Percentiles rank a stretch among this genome's conserved stretches.
These are phyloP conservation scores for Coemansia sp. DNA, from an alignment of 371 early-diverging fungal genomes.

Conservation along the genomic window DNA sequence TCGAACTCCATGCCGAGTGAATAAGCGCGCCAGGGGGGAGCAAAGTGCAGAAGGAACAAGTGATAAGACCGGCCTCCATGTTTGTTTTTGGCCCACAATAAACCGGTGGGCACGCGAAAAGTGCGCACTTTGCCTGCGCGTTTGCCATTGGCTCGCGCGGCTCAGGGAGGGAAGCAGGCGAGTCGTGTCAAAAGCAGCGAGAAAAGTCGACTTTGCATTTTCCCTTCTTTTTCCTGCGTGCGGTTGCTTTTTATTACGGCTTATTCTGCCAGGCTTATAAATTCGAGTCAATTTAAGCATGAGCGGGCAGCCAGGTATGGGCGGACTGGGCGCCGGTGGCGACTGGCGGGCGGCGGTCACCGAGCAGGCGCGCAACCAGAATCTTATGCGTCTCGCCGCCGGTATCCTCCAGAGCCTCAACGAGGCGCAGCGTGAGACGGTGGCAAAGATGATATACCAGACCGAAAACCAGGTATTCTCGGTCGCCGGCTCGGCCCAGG, in stretches of 20 bases:
- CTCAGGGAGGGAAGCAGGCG: too few species aligned
- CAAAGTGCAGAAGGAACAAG: neutral
- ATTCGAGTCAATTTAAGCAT: constrained; percentile 4
- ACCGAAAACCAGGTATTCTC: constrained; percentile 14
- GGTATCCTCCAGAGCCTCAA: constrained; percentile 18
- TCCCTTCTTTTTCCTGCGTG: neutral
- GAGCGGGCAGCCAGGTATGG: constrained; percentile 27
- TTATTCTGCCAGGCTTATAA: too few species aligned
- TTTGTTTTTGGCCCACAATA: neutral
- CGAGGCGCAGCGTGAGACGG: constrained; percentile 6
- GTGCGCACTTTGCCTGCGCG: too few species aligned
- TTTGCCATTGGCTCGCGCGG: too few species aligned
- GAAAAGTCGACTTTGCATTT: neutral
- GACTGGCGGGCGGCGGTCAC: constrained; percentile 30
- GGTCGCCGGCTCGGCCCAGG: constrained; percentile 18
- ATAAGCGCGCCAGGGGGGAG: neutral
- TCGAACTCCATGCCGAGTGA: constrained; percentile 25
- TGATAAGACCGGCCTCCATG: neutral
- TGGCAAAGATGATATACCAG: constrained; percentile 3
- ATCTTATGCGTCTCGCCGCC: constrained; percentile 8
- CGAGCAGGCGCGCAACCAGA: constrained; percentile 22
- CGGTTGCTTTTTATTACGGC: neutral
- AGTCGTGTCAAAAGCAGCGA: neutral
- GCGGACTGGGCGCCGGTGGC: constrained; percentile 9
- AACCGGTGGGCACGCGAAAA: too few species aligned